These are phyloP conservation scores for Lagenidium sp. DNA, from an alignment of 352 stramenopile genomes.

Conservation along the genomic window DNA sequence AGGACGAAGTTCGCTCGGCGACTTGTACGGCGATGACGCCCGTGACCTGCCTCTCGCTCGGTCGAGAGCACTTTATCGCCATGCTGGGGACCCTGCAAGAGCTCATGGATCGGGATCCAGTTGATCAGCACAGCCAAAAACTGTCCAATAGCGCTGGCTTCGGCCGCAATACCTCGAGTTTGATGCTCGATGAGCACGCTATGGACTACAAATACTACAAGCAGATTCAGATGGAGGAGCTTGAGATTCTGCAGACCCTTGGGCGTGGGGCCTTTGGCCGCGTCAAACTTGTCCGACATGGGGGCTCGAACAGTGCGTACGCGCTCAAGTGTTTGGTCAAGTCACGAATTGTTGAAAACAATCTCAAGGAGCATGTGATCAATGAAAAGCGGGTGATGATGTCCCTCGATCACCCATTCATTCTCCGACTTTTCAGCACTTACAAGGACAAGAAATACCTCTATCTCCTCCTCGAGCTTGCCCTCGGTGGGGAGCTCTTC, in stretches of 20 bases:
- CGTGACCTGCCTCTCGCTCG: slow-evolving; percentile 57
- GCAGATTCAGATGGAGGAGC: slow-evolving; percentile 55
- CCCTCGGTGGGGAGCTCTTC: slow-evolving; percentile 89
- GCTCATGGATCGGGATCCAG: slow-evolving; percentile 62
- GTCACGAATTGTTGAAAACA: slow-evolving; percentile 85
- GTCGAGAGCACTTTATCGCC: slow-evolving; percentile 65
- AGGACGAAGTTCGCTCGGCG: slow-evolving; percentile 85
- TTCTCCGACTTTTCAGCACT: slow-evolving; percentile 84
- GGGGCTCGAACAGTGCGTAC: slow-evolving; percentile 55
- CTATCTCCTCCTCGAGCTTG: slow-evolving; percentile 90
- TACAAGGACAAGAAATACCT: slow-evolving; percentile 89
- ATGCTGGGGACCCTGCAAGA: slow-evolving; percentile 73
- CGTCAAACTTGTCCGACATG: slow-evolving; percentile 83
- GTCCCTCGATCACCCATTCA: slow-evolving; percentile 86
- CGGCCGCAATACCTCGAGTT: slow-evolving; percentile 20
- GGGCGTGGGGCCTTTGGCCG: slow-evolving; percentile 84
- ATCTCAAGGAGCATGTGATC: slow-evolving; percentile 87
- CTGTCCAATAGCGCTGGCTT: slow-evolving; percentile 5
- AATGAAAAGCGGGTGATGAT: slow-evolving; percentile 89
- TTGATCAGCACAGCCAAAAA: slow-evolving; percentile 5
- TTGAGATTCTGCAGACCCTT: slow-evolving; percentile 69
- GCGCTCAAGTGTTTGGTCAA: slow-evolving; percentile 93
- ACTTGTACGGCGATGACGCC: slow-evolving; percentile 81
- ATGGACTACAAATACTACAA: slow-evolving; percentile 68
- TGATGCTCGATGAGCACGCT: slow-evolving; percentile 24